These are phyloP conservation scores for Geotrichum fermentans DNA, from an alignment of 1,139 yeast genomes.

Conservation along the genomic window DNA sequence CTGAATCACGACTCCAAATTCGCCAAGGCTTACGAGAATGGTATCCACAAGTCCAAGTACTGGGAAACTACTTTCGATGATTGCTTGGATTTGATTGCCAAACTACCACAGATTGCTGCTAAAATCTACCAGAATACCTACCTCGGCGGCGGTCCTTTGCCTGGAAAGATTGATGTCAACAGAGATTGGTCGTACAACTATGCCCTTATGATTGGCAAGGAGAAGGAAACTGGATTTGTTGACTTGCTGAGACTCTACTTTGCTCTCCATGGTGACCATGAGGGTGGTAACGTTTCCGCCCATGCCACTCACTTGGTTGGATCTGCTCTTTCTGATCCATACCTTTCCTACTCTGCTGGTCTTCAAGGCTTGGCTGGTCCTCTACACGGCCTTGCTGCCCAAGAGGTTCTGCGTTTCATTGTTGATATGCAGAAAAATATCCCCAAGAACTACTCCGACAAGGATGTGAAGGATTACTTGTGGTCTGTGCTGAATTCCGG, in stretches of 20 bases:
- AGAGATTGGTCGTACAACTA: conserved; percentile 92
- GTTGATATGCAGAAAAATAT: conserved; percentile 73
- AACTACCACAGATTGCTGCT: conserved; percentile 88
- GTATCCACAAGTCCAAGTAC: conserved; percentile 81
- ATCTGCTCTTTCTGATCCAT: conserved; percentile 91
- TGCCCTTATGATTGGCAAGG: conserved; percentile 78
- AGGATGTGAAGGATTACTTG: conserved; percentile 75
- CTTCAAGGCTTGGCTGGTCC: conserved; percentile 98
- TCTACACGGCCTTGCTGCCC: conserved; percentile 96
- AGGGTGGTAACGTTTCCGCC: conserved; percentile 97
- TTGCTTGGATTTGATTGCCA: conserved; percentile 80
- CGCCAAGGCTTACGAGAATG: conserved; percentile 86
- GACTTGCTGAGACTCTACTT: conserved; percentile 90
- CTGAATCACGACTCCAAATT: conserved; percentile 85
- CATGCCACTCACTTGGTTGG: conserved; percentile 97
- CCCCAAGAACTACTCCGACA: conserved; percentile 66
- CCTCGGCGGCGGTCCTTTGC: conserved; percentile 61
- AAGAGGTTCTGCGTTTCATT: conserved; percentile 93
- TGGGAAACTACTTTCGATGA: conserved; percentile 94
- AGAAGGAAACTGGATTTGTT: conserved; percentile 71
- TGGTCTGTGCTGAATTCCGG: conserved; percentile 91
- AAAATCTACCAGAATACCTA: conserved; percentile 88
- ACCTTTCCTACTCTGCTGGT: conserved; percentile 89
- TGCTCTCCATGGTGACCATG: conserved; percentile 95
- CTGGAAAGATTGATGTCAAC: conserved; percentile 60